Evolutionary conservation across 2,329 filamentous ascomycete species (phyloP), one percentile per base, ranked within the genome.

Genomic region (Pseudogymnoascus sp.): DNA sequence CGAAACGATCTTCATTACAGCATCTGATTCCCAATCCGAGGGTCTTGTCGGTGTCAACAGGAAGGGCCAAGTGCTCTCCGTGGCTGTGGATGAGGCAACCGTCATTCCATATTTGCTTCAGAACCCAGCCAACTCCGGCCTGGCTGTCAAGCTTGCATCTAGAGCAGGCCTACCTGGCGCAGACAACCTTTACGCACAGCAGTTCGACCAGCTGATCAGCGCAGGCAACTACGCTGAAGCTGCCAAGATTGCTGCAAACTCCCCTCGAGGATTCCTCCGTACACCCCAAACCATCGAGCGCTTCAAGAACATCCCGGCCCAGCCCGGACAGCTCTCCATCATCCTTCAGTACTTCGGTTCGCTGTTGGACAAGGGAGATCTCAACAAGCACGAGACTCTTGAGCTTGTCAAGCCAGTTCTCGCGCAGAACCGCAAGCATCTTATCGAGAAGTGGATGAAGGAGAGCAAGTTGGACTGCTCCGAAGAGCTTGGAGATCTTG

Each of bases 261-360:
- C 94, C 2, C 94, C 94, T 2, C 87, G 93, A 64, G 94, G 94
- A 58, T 99, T 99, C 80, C 81, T 99, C 62, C 90, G 94, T 68
- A 97, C 93, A 2, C 83, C 91, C 21, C 91, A 96, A 72, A 99
- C 94, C 6, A 97, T 99, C 73, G 92, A 97, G 77, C 88, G 90
- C 69, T 95, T 99, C 80, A 97, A 97, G 84, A 85, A 84, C 62
- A 81, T 95, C 14, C 91, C 91, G 12, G 84, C 87, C 65, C 85
- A 90, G 68, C 87, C 87, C 35, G 91, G 91, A 49, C 90, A 95
- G 74, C 91, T 99, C 78, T 96, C 94, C 1, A 87, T 91, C 69
- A 96, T 97, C 64, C 82, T 99, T 61, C 94, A 97, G 74, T 99
- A 99, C 78, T 99, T 99, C 69, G 94, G 94, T 66, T 92, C 97